Evolutionary conservation across 2,329 filamentous ascomycete species (phyloP).

Genomic region (Colletotrichum tabaci): DNA sequence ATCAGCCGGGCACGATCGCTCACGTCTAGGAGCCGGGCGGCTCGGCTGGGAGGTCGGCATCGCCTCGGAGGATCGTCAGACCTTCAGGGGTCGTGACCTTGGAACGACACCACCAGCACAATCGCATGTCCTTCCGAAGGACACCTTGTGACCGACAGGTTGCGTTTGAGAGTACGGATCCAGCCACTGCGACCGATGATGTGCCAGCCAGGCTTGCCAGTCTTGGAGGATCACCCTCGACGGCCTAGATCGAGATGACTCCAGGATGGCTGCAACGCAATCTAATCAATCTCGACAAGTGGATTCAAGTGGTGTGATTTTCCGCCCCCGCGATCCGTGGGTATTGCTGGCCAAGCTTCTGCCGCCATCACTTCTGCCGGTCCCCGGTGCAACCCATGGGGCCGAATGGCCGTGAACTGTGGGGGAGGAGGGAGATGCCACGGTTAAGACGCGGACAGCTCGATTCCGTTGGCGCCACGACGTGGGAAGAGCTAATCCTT

Average conservation of each 20-base stretch:
- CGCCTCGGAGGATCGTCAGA: constrained; percentile 19
- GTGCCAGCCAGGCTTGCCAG: neutral
- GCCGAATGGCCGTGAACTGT: constrained; percentile 10
- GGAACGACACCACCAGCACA: constrained; percentile 14
- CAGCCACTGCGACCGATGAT: neutral
- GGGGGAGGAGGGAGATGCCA: neutral
- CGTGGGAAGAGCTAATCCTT: constrained; percentile 13
- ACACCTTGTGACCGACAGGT: constrained; percentile 8
- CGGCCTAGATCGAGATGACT: constrained; percentile 25
- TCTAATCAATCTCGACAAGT: constrained; percentile 29
- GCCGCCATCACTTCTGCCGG: neutral
- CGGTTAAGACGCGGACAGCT: constrained; percentile 36
- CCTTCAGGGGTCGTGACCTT: constrained; percentile 16
- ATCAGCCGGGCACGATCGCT: constrained; percentile 10
- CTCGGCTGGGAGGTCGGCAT: constrained; percentile 1
- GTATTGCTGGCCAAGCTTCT: neutral
- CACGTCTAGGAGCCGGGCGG: neutral
- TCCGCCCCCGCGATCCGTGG: constrained; percentile 24
- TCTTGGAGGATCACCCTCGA: neutral
- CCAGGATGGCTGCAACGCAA: constrained; percentile 33
- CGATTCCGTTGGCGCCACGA: constrained; percentile 34
- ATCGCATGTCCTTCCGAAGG: neutral
- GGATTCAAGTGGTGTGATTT: constrained; percentile 32
- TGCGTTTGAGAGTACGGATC: neutral
- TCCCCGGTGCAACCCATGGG: constrained; percentile 9